These are phyloP conservation scores for Flaveria bidentis DNA, from an alignment of 129 eudicot genomes.

Conservation along the genomic window DNA sequence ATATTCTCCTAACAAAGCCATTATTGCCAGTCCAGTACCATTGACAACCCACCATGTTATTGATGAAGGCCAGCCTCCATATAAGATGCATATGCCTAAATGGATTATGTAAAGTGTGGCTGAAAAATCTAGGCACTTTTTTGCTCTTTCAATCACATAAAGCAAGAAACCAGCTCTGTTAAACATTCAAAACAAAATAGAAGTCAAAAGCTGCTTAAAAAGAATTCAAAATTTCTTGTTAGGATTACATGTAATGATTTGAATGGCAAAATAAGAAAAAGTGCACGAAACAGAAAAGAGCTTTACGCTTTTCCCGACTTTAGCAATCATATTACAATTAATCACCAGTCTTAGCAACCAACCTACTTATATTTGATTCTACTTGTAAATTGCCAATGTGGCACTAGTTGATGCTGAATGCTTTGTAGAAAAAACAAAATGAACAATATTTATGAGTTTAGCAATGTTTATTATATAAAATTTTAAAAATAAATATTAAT, in stretches of 20 bases:
- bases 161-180: conserved; percentile 86
- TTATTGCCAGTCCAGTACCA: conserved; percentile 71
- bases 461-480: too few relatives aligned
- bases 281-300: background rate
- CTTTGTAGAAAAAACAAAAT: background rate
- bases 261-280: background rate
- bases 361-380: background rate
- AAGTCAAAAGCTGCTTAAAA: conserved; percentile 14
- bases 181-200: conserved; percentile 11
- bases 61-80: conserved; percentile 99
- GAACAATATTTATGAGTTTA: too few relatives aligned
- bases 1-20: conserved; percentile 92
- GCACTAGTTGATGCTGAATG: too few relatives aligned
- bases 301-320: background rate
- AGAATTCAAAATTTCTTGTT: conserved; percentile 14
- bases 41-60: conserved; percentile 97
- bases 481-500: background rate
- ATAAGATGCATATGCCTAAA: conserved; percentile 67
- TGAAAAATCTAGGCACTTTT: conserved; percentile 89
- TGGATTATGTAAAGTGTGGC: conserved; percentile 87
- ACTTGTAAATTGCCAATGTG: background rate
- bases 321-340: background rate
- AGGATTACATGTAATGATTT: conserved; percentile 5
- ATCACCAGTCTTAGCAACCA: background rate
- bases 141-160: conserved; percentile 89